Evolutionary conservation across 805 yeast species (phyloP), one percentile per base, ranked within the genome.

Genomic region (Ogataea thermomethanolica): DNA sequence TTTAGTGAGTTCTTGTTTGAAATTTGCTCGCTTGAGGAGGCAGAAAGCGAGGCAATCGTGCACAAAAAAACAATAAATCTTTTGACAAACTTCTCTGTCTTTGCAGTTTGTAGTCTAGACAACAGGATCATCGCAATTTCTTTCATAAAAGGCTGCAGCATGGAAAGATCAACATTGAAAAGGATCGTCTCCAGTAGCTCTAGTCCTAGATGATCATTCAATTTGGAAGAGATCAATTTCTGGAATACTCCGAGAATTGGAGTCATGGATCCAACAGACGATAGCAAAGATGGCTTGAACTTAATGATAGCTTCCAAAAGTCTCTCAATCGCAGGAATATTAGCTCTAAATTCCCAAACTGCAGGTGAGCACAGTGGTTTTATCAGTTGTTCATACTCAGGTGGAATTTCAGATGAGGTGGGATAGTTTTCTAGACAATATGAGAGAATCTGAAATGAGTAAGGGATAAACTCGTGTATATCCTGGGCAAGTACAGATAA

Each of bases 211-310:
- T 65, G 65, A 54, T 93, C 98, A 53, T 88, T 83, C 11, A 79
- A 73, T 50, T 83, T 84, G 0, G 97, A 87, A 1, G 96, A 79
- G 37, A 93, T 78, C 49, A 93, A 69, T 60, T 90, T 88, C 66
- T 95, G 99, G 70, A 87, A 95, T n/a, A 93, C 95, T 28, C 99
- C 99, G 29, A 93, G 68, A 23, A 93, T 75, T 3, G 97, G 95
- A 25, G 84, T 76, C n/a, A 79, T 64, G 8, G 66, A 54, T 49
- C 69, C 64, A 15, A 55, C 54, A 13, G 55, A 49, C 4, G 65
- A 62, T 46, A 75, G 74, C 1, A 62, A 55, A 2, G 55, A 34
- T 2, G 75, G 67, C 35, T 72, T 73, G 33, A 74, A 78, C 32
- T 62, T 62, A 25, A 84, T 64, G 14, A 91, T 79, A 6, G 87